A percentile compares a stretch with the other conserved stretches of the same genome.
Evolutionary conservation across 2,329 filamentous ascomycete genomes (phyloP).

Genomic region (Phyllosticta capitalensis): DNA sequence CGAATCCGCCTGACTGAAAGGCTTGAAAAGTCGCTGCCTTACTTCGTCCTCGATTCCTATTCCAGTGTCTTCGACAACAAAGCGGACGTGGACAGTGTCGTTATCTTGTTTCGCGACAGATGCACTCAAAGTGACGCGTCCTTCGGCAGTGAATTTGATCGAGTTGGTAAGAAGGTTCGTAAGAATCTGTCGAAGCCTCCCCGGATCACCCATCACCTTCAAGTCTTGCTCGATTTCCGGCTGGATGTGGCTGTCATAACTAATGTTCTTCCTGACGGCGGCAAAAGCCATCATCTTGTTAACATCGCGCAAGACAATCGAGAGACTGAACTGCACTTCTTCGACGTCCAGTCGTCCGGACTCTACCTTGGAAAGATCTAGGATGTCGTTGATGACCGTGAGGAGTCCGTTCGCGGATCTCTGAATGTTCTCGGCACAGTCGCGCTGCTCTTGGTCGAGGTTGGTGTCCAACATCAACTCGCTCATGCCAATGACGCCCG

Average conservation of each 20-base stretch:
- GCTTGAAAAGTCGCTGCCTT: constrained; percentile 62
- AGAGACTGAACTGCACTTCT: constrained; percentile 69
- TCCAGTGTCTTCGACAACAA: constrained; percentile 66
- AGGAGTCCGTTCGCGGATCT: constrained; percentile 71
- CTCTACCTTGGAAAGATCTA: constrained; percentile 83
- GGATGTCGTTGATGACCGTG: constrained; percentile 83
- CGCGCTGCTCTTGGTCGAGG: constrained; percentile 59
- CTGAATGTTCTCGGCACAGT: constrained; percentile 69
- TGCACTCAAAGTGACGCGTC: constrained; percentile 49
- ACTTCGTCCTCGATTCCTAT: constrained; percentile 76
- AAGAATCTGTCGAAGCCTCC: constrained; percentile 72
- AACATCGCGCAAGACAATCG: constrained; percentile 66
- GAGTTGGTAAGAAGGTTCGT: constrained; percentile 61
- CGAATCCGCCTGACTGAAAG: constrained; percentile 73
- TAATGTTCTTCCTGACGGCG: constrained; percentile 68
- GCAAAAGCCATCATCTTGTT: constrained; percentile 83
- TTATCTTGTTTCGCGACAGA: constrained; percentile 53
- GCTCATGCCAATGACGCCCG: constrained; percentile 71
- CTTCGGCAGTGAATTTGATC: constrained; percentile 32
- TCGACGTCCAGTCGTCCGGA: constrained; percentile 69
- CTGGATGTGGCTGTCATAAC: constrained; percentile 57
- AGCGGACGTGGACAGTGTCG: constrained; percentile 58
- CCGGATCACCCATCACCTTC: constrained; percentile 78
- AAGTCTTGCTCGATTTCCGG: constrained; percentile 55
- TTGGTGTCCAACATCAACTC: constrained; percentile 62